Conservation (phyloP, 1,284 basidiomycete genomes). For the Puccinia coronata region DNA sequence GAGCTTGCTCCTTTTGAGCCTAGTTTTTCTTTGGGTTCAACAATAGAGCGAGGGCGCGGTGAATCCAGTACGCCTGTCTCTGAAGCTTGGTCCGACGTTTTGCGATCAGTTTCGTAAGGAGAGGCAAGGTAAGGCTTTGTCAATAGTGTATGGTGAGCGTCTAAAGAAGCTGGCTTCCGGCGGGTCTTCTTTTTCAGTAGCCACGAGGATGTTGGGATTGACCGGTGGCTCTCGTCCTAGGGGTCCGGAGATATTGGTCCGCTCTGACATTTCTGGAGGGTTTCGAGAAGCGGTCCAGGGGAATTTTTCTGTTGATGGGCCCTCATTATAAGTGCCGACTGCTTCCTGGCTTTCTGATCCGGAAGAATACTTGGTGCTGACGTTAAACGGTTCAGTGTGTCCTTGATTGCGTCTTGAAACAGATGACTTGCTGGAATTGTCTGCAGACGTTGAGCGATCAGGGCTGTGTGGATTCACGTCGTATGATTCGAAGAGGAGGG, state of each 20-base stretch:
- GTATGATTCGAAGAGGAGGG: not conserved
- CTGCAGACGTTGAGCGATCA: constrained; percentile 16
- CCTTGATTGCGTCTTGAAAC: constrained; percentile 1
- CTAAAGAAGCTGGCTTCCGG: not conserved
- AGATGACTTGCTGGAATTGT: not conserved
- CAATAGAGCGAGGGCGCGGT: not conserved
- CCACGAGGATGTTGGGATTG: not conserved
- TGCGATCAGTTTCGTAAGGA: not conserved
- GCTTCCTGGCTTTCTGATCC: not conserved
- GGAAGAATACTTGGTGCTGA: not conserved
- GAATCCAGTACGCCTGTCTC: not conserved
- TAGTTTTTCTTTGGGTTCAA: not conserved
- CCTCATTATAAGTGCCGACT: no score
- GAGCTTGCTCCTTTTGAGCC: not conserved
- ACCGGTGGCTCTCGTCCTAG: constrained; percentile 1
- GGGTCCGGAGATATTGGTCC: not conserved
- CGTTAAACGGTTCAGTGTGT: not conserved
- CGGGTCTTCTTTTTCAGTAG: not conserved
- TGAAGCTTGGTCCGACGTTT: not conserved
- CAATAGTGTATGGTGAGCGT: not conserved
- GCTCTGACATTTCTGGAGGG: not conserved
- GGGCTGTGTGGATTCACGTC: not conserved
- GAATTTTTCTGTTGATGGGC: not conserved
- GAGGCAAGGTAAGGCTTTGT: not conserved
- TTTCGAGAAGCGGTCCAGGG: not conserved